Evolutionary conservation across 495 filamentous ascomycete genomes (phyloP).

Genomic region (Penicillium lagena): DNA sequence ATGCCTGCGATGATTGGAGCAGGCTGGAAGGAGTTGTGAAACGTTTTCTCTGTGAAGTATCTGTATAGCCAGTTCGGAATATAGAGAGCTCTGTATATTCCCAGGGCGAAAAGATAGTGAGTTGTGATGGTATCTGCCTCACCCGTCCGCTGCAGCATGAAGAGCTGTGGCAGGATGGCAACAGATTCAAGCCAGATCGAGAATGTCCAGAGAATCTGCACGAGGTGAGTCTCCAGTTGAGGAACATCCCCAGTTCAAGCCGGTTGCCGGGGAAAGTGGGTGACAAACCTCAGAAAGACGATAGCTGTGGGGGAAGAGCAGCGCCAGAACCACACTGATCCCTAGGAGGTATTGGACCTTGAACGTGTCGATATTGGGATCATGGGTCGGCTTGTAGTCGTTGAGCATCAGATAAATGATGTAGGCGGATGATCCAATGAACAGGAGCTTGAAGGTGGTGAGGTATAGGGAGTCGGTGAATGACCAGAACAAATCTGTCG

Average conservation of each 20-base stretch:
- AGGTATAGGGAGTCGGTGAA: conserved; percentile 77
- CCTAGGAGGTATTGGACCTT: conserved; percentile 87
- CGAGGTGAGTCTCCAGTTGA: conserved; percentile 2
- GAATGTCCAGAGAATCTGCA: conserved; percentile 88
- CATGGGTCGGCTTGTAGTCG: conserved; percentile 92
- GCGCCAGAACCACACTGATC: conserved; percentile 66
- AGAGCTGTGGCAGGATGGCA: conserved; percentile 92
- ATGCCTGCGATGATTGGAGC: conserved; percentile 83
- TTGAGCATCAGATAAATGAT: conserved; percentile 95
- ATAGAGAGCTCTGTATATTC: conserved; percentile 84
- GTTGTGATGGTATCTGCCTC: conserved; percentile 98
- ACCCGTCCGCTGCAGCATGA: conserved; percentile 95
- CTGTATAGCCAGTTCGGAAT: conserved; percentile 98
- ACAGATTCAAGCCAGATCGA: conserved; percentile 96
- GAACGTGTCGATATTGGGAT: conserved; percentile 93
- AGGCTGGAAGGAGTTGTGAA: conserved; percentile 58
- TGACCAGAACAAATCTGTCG: conserved; percentile 80
- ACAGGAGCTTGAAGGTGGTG: conserved; percentile 90
- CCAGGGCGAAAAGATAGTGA: conserved; percentile 96
- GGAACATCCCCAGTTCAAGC: neutral
- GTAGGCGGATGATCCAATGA: conserved; percentile 83
- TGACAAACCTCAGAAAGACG: conserved; percentile 51
- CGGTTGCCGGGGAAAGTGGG: neutral
- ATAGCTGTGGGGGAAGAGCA: conserved; percentile 82
- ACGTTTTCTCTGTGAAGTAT: conserved; percentile 58